Evolutionary conservation across 169 alveolate genomes (phyloP).

Genomic region (Eimeria zaria): DNA sequence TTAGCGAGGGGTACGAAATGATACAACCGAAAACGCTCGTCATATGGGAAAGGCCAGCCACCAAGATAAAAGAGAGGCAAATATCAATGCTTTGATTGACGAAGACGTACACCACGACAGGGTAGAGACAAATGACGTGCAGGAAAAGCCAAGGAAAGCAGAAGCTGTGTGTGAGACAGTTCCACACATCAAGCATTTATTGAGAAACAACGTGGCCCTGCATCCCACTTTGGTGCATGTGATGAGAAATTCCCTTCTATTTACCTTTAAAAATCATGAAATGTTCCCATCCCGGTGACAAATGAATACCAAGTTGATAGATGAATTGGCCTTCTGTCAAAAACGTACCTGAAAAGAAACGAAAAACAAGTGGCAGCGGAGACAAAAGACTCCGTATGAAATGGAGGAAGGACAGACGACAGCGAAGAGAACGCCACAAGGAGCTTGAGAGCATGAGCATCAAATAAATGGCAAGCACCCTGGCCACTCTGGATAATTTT

Average conservation of each 20-base stretch:
- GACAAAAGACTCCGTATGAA: not conserved
- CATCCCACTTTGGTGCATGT: not conserved
- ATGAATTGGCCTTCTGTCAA: conserved; percentile 92
- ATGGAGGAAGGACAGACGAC: not conserved
- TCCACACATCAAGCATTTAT: not conserved
- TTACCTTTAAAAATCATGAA: conserved; percentile 92
- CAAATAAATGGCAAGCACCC: not conserved
- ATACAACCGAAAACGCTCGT: not conserved
- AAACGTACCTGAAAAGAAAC: conserved; percentile 82
- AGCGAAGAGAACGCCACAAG: not conserved
- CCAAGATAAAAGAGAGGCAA: not conserved
- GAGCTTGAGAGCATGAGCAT: not conserved
- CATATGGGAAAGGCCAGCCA: not conserved
- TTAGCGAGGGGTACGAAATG: not conserved
- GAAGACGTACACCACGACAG: not conserved
- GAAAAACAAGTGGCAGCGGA: not conserved
- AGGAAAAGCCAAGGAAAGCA: not conserved
- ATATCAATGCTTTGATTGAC: not conserved
- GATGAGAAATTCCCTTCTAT: not conserved
- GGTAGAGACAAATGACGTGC: not conserved
- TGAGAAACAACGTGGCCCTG: not conserved
- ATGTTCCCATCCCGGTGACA: conserved; percentile 95
- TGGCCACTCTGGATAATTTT: not conserved
- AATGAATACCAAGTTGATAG: conserved; percentile 91
- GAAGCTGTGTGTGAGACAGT: not conserved